Percentiles rank a stretch among this genome's conserved stretches.
These are phyloP conservation scores for Boletus fagicola DNA, from an alignment of 768 basidiomycete genomes.

Conservation along the genomic window DNA sequence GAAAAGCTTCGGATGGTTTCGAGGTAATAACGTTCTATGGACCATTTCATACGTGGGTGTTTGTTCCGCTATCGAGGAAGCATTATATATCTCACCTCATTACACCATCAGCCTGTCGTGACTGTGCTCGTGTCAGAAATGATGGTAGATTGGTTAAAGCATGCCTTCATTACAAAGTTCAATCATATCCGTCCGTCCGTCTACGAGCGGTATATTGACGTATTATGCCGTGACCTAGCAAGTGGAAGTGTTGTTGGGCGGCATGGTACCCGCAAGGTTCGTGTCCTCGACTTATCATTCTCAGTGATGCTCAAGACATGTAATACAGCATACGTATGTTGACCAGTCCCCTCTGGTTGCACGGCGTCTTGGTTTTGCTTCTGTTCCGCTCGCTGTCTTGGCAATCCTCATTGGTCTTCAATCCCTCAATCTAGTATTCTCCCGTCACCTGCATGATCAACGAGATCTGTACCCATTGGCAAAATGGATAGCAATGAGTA, in stretches of 20 bases:
- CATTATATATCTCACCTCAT: not conserved
- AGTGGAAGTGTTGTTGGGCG: conserved; percentile 72
- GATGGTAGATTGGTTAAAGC: conserved; percentile 97
- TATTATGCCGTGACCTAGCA: conserved; percentile 89
- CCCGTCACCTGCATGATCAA: conserved; percentile 35
- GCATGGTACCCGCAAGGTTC: conserved; percentile 67
- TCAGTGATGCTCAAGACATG: conserved; percentile 2
- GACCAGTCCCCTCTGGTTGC: conserved; percentile 96
- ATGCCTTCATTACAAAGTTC: conserved; percentile 99
- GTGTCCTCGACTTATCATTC: not conserved
- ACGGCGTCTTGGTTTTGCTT: conserved; percentile 89
- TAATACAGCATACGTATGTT: conserved; percentile 74
- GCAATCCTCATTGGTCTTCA: conserved; percentile 75
- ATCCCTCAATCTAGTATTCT: conserved; percentile 60
- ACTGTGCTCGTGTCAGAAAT: conserved; percentile 91
- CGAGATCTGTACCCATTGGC: conserved; percentile 46
- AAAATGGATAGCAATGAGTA: conserved; percentile 64
- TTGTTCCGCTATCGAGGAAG: not conserved
- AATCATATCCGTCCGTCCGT: conserved; percentile 96
- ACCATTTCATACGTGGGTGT: conserved; percentile 83
- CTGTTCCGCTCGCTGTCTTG: conserved; percentile 86
- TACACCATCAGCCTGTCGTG: conserved; percentile 69
- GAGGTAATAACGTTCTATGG: conserved; percentile 76
- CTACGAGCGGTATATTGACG: conserved; percentile 93
- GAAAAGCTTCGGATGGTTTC: conserved; percentile 81